Conservation (phyloP, 129 eudicot genomes). For the Escallonia rubra region DNA sequence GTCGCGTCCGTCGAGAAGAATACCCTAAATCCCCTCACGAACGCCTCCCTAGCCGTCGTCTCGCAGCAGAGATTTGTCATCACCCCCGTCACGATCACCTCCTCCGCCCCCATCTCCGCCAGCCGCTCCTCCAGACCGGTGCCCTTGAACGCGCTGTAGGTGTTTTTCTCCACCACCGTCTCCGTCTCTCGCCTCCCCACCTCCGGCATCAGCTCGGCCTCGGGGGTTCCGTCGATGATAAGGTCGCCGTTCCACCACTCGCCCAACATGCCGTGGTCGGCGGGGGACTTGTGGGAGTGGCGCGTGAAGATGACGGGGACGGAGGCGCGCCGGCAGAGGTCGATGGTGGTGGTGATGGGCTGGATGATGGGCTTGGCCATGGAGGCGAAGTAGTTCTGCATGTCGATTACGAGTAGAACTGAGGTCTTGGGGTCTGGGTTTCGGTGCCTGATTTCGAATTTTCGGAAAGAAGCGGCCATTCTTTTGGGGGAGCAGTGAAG, state of each 20-base stretch:
- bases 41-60: conserved; percentile 90
- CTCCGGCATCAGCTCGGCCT: conserved; percentile 55
- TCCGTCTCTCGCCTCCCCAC: conserved; percentile 35
- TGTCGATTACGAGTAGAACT: conserved; percentile 69
- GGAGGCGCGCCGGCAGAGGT: conserved; percentile 59
- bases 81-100: conserved; percentile 83
- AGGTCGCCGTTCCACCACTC: conserved; percentile 91
- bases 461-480: conserved; percentile 29
- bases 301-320: conserved; percentile 85
- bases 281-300: conserved; percentile 79
- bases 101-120: conserved; percentile 70
- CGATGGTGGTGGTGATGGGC: conserved; percentile 55
- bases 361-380: conserved; percentile 58
- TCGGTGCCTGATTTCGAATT: conserved; percentile 50
- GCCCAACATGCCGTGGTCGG: conserved; percentile 50
- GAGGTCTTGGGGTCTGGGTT: conserved; percentile 63
- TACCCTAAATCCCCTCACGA: conserved; percentile 76
- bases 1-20: conserved; percentile 87
- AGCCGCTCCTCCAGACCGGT: conserved; percentile 60
- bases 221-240: conserved; percentile 64
- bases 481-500: neutral
- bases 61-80: conserved; percentile 95
- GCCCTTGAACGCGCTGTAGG: conserved; percentile 80
- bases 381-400: conserved; percentile 73
- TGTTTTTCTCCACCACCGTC: conserved; percentile 58